A percentile compares a stretch with the other conserved stretches of the same genome.
These are phyloP conservation scores for Cenchrus purpureus DNA, from an alignment of 176 grass and related monocot species.

Conservation along the genomic window DNA sequence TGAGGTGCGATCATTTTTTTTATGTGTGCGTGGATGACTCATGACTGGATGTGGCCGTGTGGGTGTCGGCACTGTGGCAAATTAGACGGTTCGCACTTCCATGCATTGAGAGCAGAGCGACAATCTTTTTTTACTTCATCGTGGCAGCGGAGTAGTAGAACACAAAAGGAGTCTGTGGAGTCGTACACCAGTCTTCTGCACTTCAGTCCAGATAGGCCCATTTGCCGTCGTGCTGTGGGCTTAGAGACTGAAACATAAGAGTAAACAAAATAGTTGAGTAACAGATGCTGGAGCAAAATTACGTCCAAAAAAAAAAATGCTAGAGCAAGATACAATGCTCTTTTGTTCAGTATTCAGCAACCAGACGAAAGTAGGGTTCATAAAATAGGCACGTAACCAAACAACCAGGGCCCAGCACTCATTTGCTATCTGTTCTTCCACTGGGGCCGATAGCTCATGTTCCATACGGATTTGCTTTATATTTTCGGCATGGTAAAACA, in stretches of 20 bases:
- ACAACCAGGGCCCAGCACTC: neutral
- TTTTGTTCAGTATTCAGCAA: neutral
- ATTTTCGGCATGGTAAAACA: neutral
- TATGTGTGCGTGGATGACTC: neutral
- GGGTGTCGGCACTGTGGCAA: conserved; percentile 10
- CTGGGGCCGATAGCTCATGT: neutral
- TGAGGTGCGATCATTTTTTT: neutral
- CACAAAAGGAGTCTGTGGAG: no score
- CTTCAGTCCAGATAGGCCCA: neutral
- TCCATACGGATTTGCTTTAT: neutral
- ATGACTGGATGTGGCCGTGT: neutral
- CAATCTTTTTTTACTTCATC: conserved; percentile 10
- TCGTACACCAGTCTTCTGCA: no score
- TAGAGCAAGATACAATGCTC: no score
- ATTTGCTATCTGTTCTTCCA: conserved; percentile 6
- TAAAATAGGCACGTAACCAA: neutral
- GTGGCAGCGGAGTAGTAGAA: neutral
- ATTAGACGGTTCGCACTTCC: conserved; percentile 15
- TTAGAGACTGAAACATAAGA: neutral
- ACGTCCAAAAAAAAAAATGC: no score
- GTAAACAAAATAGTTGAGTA: neutral
- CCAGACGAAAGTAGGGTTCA: neutral
- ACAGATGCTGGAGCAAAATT: neutral
- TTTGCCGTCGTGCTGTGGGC: neutral
- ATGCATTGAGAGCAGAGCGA: neutral